phyloP scores from a whole-genome alignment of 108 stramenopile species.

The Fragilaria radians region DNA sequence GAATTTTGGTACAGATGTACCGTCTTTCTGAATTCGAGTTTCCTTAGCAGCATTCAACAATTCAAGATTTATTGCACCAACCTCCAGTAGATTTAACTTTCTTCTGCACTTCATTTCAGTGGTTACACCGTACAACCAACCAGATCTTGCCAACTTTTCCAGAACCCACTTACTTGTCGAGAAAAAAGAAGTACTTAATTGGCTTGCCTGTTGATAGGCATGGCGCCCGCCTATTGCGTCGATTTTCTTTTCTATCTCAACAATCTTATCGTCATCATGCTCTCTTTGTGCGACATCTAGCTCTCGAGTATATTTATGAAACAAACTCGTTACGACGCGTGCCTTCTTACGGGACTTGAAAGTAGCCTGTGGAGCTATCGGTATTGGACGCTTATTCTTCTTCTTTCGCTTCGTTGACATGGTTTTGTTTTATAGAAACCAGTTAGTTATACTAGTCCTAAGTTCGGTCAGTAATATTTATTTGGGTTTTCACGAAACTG shows the following conservation, averaged over 20 bases:
- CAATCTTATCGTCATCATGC: conserved; percentile 29
- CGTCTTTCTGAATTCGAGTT: conserved; percentile 1
- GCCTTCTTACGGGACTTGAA: conserved; percentile 71
- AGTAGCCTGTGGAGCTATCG: conserved; percentile 10
- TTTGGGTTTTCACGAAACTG: too few species aligned
- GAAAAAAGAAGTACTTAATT: conserved; percentile 74
- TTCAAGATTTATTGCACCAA: conserved; percentile 94
- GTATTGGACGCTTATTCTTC: conserved; percentile 16
- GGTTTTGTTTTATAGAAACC: background rate
- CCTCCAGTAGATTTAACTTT: conserved; percentile 67
- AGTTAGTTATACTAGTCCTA: too few species aligned
- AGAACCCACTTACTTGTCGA: conserved; percentile 86
- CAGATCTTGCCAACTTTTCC: conserved; percentile 52
- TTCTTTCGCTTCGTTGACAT: conserved; percentile 6
- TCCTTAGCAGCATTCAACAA: conserved; percentile 71
- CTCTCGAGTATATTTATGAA: conserved; percentile 72
- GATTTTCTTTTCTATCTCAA: conserved; percentile 39
- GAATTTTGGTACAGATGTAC: conserved; percentile 24
- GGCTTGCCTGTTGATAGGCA: conserved; percentile 81
- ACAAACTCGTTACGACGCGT: conserved; percentile 67
- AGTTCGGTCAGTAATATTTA: too few species aligned
- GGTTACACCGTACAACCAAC: conserved; percentile 69
- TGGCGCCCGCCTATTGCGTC: conserved; percentile 58
- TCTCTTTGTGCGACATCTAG: conserved; percentile 37
- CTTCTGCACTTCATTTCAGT: conserved; percentile 23